Conservation (phyloP, 2,329 filamentous ascomycete species). For the Parafenestella ontariensis region DNA sequence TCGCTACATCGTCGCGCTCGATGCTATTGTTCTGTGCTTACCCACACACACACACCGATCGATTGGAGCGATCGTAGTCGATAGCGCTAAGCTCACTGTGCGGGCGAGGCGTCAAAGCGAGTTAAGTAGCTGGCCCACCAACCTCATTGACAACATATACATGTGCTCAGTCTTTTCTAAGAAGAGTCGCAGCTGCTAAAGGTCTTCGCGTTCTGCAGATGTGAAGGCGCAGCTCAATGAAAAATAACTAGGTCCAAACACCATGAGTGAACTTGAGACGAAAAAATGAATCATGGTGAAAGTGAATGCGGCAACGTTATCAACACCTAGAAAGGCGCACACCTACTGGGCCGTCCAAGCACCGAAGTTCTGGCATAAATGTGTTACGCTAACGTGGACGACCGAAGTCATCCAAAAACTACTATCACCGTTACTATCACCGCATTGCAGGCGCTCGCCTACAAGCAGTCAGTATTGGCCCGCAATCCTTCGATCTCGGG, state of each 20-base stretch:
- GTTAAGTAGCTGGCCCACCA: not conserved
- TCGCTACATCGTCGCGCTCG: not conserved
- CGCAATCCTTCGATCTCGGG: too few species aligned
- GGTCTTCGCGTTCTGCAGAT: not conserved
- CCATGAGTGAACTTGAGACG: not conserved
- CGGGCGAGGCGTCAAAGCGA: not conserved
- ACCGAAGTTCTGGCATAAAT: not conserved
- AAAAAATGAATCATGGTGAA: not conserved
- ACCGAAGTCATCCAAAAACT: too few species aligned
- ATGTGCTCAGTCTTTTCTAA: not conserved
- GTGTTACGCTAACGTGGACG: not conserved
- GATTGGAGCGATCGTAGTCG: too few species aligned
- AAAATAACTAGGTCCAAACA: not conserved
- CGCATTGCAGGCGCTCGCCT: too few species aligned
- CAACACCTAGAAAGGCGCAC: not conserved
- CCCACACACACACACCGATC: not conserved
- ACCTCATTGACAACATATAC: not conserved
- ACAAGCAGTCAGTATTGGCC: too few species aligned
- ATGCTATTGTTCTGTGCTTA: conserved; percentile 2
- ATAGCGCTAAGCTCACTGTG: not conserved
- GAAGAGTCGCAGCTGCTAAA: not conserved
- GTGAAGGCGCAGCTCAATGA: not conserved
- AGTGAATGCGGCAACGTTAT: not conserved
- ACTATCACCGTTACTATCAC: too few species aligned
- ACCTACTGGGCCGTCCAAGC: not conserved